Evolutionary conservation across 495 filamentous ascomycete species (phyloP).

Genomic region (Thermothielavioides terrestris): DNA sequence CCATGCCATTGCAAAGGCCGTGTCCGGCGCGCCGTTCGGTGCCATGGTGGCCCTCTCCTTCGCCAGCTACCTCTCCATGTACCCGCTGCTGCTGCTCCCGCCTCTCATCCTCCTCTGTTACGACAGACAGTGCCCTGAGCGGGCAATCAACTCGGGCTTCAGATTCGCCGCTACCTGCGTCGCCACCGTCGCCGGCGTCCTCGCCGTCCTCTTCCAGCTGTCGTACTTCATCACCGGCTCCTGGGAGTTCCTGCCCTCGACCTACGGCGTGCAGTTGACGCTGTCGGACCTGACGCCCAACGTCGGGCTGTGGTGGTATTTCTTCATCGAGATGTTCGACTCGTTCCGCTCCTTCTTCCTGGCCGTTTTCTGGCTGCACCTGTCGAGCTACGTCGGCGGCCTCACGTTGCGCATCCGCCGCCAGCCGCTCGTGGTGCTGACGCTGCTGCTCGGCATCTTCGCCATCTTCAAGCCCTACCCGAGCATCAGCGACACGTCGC

Average conservation of each 20-base stretch:
- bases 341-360: constrained; percentile 96
- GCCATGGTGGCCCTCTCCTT: constrained; percentile 81
- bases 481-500: constrained; percentile 73
- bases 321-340: constrained; percentile 99
- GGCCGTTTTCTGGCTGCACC: constrained; percentile 94
- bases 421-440: constrained; percentile 80
- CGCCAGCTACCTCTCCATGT: constrained; percentile 84
- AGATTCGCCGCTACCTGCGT: constrained; percentile 47
- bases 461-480: constrained; percentile 95
- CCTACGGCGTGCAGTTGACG: constrained; percentile 85
- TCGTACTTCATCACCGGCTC: constrained; percentile 73
- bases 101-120: constrained; percentile 76
- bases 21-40: constrained; percentile 61
- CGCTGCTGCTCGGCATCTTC: constrained; percentile 75
- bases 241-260: constrained; percentile 77
- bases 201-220: constrained; percentile 51
- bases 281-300: constrained; percentile 93
- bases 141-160: constrained; percentile 23
- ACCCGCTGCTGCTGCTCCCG: constrained; percentile 77
- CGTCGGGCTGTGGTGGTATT: constrained; percentile 98
- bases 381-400: constrained; percentile 78
- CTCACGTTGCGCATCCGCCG: constrained; percentile 67
- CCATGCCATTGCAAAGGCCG: constrained; percentile 72
- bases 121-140: constrained; percentile 46
- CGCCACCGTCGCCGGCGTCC: constrained; percentile 37